A percentile compares a stretch with the other conserved stretches of the same genome.
Evolutionary conservation across 2,329 filamentous ascomycete genomes (phyloP).

Genomic region (Plenodomus tracheiphilus): DNA sequence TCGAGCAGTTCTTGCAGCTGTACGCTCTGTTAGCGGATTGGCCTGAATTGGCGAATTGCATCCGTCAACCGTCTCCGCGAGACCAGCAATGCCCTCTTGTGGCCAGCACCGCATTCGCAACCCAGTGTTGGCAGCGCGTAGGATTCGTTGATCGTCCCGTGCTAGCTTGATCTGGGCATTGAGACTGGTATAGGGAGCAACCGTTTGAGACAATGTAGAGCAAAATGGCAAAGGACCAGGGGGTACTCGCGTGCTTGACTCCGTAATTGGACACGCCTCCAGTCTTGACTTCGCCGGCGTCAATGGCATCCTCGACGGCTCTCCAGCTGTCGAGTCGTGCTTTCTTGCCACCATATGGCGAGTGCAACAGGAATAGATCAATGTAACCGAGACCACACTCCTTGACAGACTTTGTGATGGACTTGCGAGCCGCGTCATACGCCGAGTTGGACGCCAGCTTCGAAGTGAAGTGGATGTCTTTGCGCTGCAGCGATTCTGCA

Average conservation of each 20-base stretch:
- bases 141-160: not conserved
- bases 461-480: conserved; percentile 78
- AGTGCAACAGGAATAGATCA: conserved; percentile 79
- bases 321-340: conserved; percentile 73
- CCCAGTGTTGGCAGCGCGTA: not conserved
- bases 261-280: conserved; percentile 82
- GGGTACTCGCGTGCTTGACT: conserved; percentile 65
- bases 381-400: conserved; percentile 72
- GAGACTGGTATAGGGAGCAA: conserved; percentile 3
- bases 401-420: conserved; percentile 67
- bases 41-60: conserved; percentile 1
- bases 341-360: conserved; percentile 72
- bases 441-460: conserved; percentile 71
- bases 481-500: conserved; percentile 58
- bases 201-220: conserved; percentile 7
- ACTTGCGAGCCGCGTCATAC: conserved; percentile 68
- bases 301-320: conserved; percentile 75
- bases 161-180: not conserved
- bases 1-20: conserved; percentile 71
- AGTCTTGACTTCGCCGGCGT: conserved; percentile 69
- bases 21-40: conserved; percentile 14
- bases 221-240: conserved; percentile 3
- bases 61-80: conserved; percentile 2
- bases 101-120: not conserved
- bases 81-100: conserved; percentile 1